Evolutionary conservation across 176 grass and related monocot species (phyloP).

Genomic region (Oryza longistaminata): DNA sequence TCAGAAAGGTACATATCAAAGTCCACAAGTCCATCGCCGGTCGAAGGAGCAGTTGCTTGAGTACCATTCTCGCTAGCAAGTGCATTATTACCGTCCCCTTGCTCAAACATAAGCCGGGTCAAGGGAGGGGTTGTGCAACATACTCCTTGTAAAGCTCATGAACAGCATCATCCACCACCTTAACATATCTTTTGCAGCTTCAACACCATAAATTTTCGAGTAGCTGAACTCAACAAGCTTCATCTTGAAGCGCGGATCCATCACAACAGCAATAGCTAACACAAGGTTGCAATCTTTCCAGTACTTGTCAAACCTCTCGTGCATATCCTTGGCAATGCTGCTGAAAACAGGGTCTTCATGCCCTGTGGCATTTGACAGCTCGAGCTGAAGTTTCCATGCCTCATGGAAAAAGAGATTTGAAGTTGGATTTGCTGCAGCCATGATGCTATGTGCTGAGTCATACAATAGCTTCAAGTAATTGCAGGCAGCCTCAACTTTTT

Average conservation of each 20-base stretch:
- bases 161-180: conserved; percentile 61
- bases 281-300: conserved; percentile 76
- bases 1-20: conserved; percentile 72
- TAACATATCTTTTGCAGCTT: conserved; percentile 61
- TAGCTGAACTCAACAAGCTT: conserved; percentile 78
- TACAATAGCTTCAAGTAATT: conserved; percentile 53
- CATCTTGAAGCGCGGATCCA: conserved; percentile 76
- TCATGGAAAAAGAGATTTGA: conserved; percentile 70
- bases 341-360: conserved; percentile 57
- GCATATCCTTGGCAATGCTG: conserved; percentile 61
- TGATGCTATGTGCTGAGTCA: conserved; percentile 60
- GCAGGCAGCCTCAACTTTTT: conserved; percentile 60
- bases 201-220: conserved; percentile 67
- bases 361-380: conserved; percentile 47
- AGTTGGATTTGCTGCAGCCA: conserved; percentile 51
- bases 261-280: conserved; percentile 65
- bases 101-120: conserved; percentile 55
- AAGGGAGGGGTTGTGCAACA: conserved; percentile 46
- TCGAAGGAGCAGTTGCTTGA: conserved; percentile 31
- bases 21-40: conserved; percentile 60
- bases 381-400: conserved; percentile 70
- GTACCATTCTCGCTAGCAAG: conserved; percentile 32
- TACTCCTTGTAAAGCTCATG: conserved; percentile 67
- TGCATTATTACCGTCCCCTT: conserved; percentile 45
- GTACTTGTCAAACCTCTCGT: conserved; percentile 77